phyloP scores from a whole-genome alignment of 257 asterid species.

The Lavandula angustifolia region DNA sequence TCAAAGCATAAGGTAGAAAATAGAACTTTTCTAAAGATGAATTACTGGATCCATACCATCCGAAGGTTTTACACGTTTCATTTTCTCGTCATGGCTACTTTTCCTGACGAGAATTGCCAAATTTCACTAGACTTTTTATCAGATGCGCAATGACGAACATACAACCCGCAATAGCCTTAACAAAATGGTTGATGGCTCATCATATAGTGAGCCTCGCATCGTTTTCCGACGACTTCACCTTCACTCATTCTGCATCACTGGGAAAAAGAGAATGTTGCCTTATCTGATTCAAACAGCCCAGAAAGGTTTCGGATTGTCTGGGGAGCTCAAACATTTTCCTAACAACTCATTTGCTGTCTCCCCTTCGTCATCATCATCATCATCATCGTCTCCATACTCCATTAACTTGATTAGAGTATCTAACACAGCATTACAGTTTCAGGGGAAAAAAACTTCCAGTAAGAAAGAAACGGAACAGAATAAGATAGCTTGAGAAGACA shows the following conservation, averaged over 20 bases:
- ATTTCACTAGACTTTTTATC: no score
- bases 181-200: background rate
- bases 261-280: background rate
- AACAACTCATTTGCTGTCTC: constrained; percentile 30
- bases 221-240: background rate
- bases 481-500: background rate
- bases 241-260: background rate
- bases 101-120: no score
- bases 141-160: no score
- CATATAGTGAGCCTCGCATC: background rate
- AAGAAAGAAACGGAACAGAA: background rate
- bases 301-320: constrained; percentile 60
- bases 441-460: background rate
- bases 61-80: no score
- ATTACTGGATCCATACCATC: no score
- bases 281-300: constrained; percentile 56
- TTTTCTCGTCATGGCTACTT: no score
- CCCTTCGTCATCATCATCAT: constrained; percentile 43
- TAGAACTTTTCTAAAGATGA: no score
- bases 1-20: no score
- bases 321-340: constrained; percentile 36
- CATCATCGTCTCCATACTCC: constrained; percentile 91
- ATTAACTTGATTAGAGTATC: constrained; percentile 81
- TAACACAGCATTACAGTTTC: constrained; percentile 23
- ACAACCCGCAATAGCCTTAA: no score